These are phyloP conservation scores for Neurospora hispaniola DNA, from an alignment of 495 filamentous ascomycete species.

Conservation along the genomic window DNA sequence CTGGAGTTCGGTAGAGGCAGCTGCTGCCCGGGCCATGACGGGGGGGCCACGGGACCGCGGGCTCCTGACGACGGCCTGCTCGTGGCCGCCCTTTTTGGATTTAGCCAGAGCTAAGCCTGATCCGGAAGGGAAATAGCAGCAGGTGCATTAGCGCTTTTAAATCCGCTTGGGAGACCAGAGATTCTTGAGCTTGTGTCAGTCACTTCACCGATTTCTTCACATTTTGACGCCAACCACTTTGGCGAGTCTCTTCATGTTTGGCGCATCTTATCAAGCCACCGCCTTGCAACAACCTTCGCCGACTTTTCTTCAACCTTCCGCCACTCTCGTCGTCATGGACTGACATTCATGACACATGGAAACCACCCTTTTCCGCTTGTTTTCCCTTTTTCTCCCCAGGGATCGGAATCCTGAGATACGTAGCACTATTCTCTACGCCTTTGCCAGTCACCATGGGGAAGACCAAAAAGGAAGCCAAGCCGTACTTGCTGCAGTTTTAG, in stretches of 20 bases:
- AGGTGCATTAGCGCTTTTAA: neutral
- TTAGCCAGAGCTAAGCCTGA: neutral
- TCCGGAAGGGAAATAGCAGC: neutral
- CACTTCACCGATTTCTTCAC: neutral
- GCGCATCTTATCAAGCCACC: neutral
- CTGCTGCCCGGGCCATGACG: neutral
- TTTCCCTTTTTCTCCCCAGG: neutral
- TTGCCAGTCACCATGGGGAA: neutral
- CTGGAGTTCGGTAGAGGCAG: neutral
- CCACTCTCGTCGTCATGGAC: neutral
- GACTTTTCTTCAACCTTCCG: neutral
- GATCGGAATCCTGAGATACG: neutral
- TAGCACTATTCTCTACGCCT: neutral
- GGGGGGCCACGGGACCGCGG: neutral
- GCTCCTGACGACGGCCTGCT: neutral
- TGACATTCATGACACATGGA: neutral
- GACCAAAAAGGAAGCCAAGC: conserved; percentile 5
- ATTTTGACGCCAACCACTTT: neutral
- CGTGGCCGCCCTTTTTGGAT: neutral
- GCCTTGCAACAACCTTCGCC: neutral
- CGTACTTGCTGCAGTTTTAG: conserved; percentile 1
- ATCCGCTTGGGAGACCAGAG: neutral
- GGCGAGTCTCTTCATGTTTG: neutral
- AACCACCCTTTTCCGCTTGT: neutral
- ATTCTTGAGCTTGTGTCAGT: neutral